Conservation (phyloP, 306 rosid genomes). For the Alnus rubra region DNA sequence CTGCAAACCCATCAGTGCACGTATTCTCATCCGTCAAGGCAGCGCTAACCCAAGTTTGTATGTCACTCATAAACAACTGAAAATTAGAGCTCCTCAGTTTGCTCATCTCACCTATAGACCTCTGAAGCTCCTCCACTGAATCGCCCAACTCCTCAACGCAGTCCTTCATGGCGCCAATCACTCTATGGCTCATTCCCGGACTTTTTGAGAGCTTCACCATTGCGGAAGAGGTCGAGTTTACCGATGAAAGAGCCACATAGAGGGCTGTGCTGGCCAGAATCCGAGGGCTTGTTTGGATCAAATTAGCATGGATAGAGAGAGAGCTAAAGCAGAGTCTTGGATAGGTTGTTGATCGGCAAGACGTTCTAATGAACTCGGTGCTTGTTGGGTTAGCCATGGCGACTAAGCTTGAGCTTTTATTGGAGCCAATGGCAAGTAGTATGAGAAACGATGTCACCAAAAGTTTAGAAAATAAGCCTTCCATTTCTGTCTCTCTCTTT, state of each 20-base stretch:
- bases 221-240: constrained; percentile 36
- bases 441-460: constrained; percentile 27
- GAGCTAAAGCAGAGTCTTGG: constrained; percentile 66
- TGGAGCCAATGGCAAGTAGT: constrained; percentile 5
- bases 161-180: constrained; percentile 60
- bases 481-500: constrained; percentile 25
- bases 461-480: constrained; percentile 25
- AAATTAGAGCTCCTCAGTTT: constrained; percentile 28
- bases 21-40: constrained; percentile 74
- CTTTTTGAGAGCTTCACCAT: constrained; percentile 38
- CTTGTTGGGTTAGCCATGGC: constrained; percentile 27
- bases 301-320: constrained; percentile 50
- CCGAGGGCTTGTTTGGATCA: constrained; percentile 53
- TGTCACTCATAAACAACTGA: constrained; percentile 44
- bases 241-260: constrained; percentile 55
- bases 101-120: constrained; percentile 57
- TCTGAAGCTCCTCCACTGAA: constrained; percentile 51
- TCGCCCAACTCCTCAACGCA: constrained; percentile 66
- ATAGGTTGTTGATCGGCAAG: constrained; percentile 66
- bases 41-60: constrained; percentile 80
- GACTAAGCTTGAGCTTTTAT: constrained; percentile 21
- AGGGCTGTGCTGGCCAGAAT: constrained; percentile 57
- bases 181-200: constrained; percentile 40
- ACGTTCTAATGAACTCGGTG: constrained; percentile 60
- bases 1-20: constrained; percentile 64